A percentile compares a stretch with the other conserved stretches of the same genome.
phyloP scores from a whole-genome alignment of 768 basidiomycete genomes.

The Leccinum broughii region DNA sequence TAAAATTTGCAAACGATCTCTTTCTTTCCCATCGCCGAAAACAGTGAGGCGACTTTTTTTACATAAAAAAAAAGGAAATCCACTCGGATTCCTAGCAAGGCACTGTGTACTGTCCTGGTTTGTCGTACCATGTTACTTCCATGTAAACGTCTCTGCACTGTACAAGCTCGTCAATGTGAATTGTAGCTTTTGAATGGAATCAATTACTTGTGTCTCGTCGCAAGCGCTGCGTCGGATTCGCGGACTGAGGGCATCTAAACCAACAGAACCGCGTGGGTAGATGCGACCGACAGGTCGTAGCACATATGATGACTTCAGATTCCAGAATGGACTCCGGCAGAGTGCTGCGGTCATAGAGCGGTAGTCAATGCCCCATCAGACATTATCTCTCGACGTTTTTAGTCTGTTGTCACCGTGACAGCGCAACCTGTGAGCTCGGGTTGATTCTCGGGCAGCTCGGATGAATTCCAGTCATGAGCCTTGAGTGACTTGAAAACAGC shows the following conservation, averaged over 20 bases:
- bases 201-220: not conserved
- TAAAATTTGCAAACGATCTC: constrained; percentile 2
- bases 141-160: not conserved
- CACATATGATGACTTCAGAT: not conserved
- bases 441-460: too few species aligned
- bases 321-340: not conserved
- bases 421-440: too few species aligned
- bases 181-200: not conserved
- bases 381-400: too few species aligned
- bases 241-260: not conserved
- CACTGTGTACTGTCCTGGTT: not conserved
- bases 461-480: too few species aligned
- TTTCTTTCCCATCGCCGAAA: not conserved
- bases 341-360: not conserved
- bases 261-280: not conserved
- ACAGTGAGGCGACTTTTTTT: not conserved
- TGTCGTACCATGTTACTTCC: not conserved
- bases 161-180: not conserved
- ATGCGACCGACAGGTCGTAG: not conserved
- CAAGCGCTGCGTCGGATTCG: not conserved
- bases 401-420: too few species aligned
- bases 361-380: not conserved
- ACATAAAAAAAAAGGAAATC: not conserved
- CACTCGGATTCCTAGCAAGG: not conserved
- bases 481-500: too few species aligned